Base-by-base conservation (phyloP, 768 basidiomycete genomes). In the Calvatia gigantea region DNA sequence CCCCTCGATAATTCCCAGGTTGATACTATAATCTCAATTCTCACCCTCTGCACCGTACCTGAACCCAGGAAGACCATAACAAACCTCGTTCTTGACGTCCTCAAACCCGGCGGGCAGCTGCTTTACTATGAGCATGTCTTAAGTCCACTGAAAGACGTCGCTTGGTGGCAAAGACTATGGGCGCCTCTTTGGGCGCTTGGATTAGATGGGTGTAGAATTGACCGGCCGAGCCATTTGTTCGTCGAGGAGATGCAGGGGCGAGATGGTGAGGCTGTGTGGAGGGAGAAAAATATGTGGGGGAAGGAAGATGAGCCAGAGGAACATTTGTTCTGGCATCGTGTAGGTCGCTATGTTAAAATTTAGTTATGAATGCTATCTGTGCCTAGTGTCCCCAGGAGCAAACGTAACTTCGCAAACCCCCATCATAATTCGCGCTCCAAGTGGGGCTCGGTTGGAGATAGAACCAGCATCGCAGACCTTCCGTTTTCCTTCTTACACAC, bases 131-230 rank as follows among this genome's bases (percentile, higher is more conserved):
- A 91, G 66, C 89, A 91, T 58, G 86, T 91, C 8, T 68, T 75
- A 49, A 86, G 77, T 60, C 78, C 73, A 1, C 66, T 69, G 0
- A 50, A 61, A 6, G 81, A 85, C 58, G 79, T 88, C 2, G 79
- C 79, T 6, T 81, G 82, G 80, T 90, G 87, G 87, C 89, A 91
- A 67, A 58, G 73, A 0, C 75, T 87, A 46, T 90, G 87, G 89
- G 76, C 85, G 1, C 88, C 88, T 0, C 4, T 89, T 3, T 91
- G 89, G 89, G 63, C 64, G 4, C 37, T 74, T 0, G 67, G 71
- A 1, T 82, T 86, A 52, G 86, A 83, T 60, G 87, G 88, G 12
- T 90, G 89, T 61, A 71, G 71, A 57, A 61, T 89, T 38, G 85
- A 87, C 59, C 72, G 83, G 6, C 81, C 82, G 9, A 78, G 80